Conservation (phyloP, 1,284 basidiomycete genomes). For the Mycena sp. region DNA sequence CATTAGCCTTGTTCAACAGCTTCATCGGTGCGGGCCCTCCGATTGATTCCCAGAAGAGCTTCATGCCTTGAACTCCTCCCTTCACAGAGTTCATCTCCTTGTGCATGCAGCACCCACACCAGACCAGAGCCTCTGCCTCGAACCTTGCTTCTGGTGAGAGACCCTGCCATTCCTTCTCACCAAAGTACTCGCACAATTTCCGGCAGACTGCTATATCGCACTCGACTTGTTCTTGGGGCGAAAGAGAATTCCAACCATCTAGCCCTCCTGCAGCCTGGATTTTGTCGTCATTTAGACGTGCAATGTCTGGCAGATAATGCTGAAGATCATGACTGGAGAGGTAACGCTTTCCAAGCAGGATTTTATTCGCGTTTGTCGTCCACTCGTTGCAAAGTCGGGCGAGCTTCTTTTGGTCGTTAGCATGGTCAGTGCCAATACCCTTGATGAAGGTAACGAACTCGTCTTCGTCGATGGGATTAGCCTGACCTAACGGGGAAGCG, state of each 20-base stretch:
- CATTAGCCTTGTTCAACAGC: no score
- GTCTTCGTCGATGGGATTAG: neutral
- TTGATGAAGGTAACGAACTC: neutral
- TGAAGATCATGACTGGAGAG: neutral
- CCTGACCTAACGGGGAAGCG: constrained; percentile 7
- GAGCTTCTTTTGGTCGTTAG: neutral
- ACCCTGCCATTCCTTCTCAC: constrained; percentile 17
- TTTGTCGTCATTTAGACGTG: neutral
- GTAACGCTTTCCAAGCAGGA: neutral
- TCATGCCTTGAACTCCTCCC: constrained; percentile 10
- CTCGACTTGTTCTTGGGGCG: neutral
- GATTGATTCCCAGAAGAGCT: neutral
- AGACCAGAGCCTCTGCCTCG: constrained; percentile 26
- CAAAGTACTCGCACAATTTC: neutral
- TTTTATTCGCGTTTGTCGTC: neutral
- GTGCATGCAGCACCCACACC: constrained; percentile 39
- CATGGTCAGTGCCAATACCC: neutral
- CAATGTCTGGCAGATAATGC: neutral
- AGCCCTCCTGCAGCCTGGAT: neutral
- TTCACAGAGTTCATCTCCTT: constrained; percentile 38
- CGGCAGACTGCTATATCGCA: no score
- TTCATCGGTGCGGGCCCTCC: neutral
- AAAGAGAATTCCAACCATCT: neutral
- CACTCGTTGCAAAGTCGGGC: neutral
- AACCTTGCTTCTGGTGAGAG: constrained; percentile 23